Conservation (phyloP, 345 rosid genomes). For the Populus alba region DNA sequence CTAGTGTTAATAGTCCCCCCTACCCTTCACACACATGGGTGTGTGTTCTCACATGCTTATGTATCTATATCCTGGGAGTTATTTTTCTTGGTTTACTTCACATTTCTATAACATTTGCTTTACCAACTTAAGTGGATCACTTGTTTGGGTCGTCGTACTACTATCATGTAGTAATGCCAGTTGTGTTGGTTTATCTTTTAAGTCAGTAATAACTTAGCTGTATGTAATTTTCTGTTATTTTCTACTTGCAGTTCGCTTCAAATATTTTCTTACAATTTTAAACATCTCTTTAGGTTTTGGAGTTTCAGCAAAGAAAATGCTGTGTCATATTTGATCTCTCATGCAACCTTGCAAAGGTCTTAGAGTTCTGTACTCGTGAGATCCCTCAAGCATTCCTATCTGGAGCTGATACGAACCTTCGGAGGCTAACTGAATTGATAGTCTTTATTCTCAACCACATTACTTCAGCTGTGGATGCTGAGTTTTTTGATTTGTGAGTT, state of each 20-base stretch:
- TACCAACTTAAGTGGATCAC: not conserved
- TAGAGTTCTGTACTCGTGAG: conserved; percentile 88
- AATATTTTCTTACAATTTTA: not conserved
- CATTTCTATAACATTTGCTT: not conserved
- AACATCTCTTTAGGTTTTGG: conserved; percentile 51
- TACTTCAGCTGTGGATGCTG: conserved; percentile 79
- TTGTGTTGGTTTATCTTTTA: not conserved
- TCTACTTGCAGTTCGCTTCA: not conserved
- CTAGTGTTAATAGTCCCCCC: not conserved
- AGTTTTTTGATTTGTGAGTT: conserved; percentile 90
- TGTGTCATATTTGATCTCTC: conserved; percentile 87
- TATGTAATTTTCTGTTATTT: not conserved
- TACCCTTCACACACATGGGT: not conserved
- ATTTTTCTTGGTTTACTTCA: not conserved
- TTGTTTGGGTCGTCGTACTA: not conserved
- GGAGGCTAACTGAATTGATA: conserved; percentile 79
- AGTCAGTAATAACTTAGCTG: not conserved
- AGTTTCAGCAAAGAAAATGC: conserved; percentile 88
- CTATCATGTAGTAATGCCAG: not conserved
- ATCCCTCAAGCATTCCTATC: conserved; percentile 77
- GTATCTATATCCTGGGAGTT: not conserved
- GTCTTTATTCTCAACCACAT: conserved; percentile 78
- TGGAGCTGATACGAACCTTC: conserved; percentile 85
- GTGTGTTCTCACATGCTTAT: too few species aligned
- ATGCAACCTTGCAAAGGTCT: conserved; percentile 81